Evolutionary conservation across 805 yeast genomes (phyloP), one percentile per base, ranked within the genome.

Genomic region (Kregervanrija pseudodelftensis): DNA sequence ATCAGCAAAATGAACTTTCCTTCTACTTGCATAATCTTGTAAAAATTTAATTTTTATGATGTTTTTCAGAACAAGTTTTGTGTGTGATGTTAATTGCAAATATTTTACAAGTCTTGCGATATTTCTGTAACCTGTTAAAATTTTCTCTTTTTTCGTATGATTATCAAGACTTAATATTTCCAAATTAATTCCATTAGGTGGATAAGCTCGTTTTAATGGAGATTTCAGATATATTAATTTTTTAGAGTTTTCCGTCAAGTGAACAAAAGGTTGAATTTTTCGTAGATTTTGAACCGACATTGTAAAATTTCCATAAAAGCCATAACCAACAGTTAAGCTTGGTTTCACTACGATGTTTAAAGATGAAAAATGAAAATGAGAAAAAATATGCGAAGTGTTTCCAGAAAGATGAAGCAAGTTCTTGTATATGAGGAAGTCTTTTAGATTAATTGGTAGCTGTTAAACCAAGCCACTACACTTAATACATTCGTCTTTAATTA

Each of bases 11-110:
- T 54, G 30, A 5, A 43, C 15, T 3, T 36, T 37, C 34, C 60
- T 37, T 37, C 56, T 42, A 8, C 43, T 30, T 8, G 48, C 47
- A 39, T 56, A 57, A 36, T 61, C 58, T 35, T 59, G 59, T 12
- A 47, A 34, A 31, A 59, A 49, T 36, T 56, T 37, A 2, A 53
- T 42, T 38, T 57, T 56, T 11, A 58, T 31, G 30, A 49, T 47
- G 5, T 32, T 14, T 3, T 11, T n/a, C 4, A 50, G 42, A 11
- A 50, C 17, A 5, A 30, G n/a, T 14, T 46, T 42, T 35, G 31
- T 45, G 22, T 45, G 48, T 5, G 22, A 14, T 8, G 42, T 46
- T 1, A 48, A 13, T 17, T 50, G 51, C 30, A 51, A 16, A 35
- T 35, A 54, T 2, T 43, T 49, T 2, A 39, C 11, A 8, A 51